These are phyloP conservation scores for Xylaria intraflava DNA, from an alignment of 495 filamentous ascomycete genomes.

Conservation along the genomic window DNA sequence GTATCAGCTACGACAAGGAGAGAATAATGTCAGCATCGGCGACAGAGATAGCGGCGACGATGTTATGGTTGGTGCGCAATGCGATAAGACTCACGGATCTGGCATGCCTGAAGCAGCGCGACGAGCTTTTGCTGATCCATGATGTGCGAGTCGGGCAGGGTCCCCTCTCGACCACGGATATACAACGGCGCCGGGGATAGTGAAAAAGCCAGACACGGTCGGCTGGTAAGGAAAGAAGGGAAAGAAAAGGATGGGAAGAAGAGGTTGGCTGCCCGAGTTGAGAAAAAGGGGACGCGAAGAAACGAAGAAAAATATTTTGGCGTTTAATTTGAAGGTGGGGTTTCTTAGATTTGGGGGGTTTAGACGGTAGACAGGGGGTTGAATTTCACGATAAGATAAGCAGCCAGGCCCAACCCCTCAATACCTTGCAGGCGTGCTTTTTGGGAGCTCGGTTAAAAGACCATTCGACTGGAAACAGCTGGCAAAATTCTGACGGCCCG, in stretches of 20 bases:
- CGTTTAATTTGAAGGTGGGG: slow-evolving; percentile 9
- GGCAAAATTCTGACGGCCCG: too few species aligned
- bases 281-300: neutral
- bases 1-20: slow-evolving; percentile 56
- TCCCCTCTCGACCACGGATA: neutral
- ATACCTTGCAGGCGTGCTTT: too few species aligned
- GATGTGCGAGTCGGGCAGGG: slow-evolving; percentile 4
- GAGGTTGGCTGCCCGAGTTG: neutral
- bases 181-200: slow-evolving; percentile 2
- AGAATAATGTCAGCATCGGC: slow-evolving; percentile 9
- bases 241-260: neutral
- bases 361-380: neutral
- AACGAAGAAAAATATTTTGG: slow-evolving; percentile 7
- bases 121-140: slow-evolving; percentile 74
- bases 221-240: neutral
- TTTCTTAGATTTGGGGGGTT: neutral
- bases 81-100: slow-evolving; percentile 55
- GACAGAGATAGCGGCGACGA: neutral
- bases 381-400: slow-evolving; percentile 11
- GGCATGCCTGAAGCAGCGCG: slow-evolving; percentile 66
- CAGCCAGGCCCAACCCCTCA: neutral
- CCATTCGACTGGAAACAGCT: too few species aligned
- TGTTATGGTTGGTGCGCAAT: neutral
- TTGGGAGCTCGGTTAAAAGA: too few species aligned
- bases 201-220: neutral